Evolutionary conservation across 768 basidiomycete species (phyloP).

Genomic region (Cystofilobasidium capitatum): DNA sequence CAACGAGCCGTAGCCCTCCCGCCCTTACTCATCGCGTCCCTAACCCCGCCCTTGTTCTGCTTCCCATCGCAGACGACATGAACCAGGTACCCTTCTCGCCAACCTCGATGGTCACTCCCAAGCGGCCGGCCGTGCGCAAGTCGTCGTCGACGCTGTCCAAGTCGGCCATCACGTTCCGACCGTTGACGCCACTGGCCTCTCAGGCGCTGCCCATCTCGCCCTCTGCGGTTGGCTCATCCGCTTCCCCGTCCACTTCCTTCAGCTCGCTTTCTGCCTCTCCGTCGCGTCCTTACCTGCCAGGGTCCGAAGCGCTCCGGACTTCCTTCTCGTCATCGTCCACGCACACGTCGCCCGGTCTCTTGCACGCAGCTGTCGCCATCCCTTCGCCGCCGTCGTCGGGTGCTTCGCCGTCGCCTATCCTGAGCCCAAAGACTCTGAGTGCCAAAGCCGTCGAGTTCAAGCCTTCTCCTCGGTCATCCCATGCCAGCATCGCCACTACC

Average conservation of each 20-base stretch:
- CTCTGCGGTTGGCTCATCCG: slow-evolving; percentile 48
- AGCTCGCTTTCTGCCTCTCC: slow-evolving; percentile 46
- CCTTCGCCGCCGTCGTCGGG: slow-evolving; percentile 5
- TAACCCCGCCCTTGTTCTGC: slow-evolving; percentile 62
- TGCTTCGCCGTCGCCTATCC: slow-evolving; percentile 7
- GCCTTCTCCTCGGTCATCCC: slow-evolving; percentile 8
- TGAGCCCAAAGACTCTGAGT: slow-evolving; percentile 12
- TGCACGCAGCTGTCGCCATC: background rate
- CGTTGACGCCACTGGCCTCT: slow-evolving; percentile 14
- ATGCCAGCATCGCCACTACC: background rate
- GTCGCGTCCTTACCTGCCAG: background rate
- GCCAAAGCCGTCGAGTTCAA: slow-evolving; percentile 23
- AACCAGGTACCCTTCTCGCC: slow-evolving; percentile 32
- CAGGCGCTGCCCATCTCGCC: slow-evolving; percentile 2
- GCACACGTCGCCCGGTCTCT: background rate
- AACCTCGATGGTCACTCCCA: slow-evolving; percentile 23
- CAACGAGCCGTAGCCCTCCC: slow-evolving; percentile 55
- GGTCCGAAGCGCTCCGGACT: background rate
- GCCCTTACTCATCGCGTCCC: slow-evolving; percentile 63
- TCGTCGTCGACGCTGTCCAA: slow-evolving; percentile 27
- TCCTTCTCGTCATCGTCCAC: slow-evolving; percentile 1
- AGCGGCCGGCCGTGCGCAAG: slow-evolving; percentile 25
- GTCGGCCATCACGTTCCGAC: slow-evolving; percentile 23
- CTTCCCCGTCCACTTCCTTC: slow-evolving; percentile 56
- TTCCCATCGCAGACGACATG: slow-evolving; percentile 44